Evolutionary conservation across 2,329 filamentous ascomycete species (phyloP), one percentile per base, ranked within the genome.

Genomic region (Didymella pinodella): DNA sequence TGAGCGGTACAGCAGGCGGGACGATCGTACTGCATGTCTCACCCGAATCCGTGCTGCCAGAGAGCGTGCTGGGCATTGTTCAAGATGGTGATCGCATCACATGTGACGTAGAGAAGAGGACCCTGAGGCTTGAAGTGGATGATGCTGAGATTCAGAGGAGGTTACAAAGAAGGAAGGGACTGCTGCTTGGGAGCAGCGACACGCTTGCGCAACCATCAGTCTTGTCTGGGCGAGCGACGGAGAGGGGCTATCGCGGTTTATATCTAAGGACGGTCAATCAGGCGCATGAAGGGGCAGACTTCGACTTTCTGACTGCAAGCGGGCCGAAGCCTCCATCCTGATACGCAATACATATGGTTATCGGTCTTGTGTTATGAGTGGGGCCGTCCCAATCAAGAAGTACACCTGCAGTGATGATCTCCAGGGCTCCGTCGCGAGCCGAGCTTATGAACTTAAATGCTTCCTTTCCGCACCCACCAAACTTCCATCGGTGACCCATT

Each of bases 221-320:
- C 2, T 14, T 54, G 38, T 50, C 56, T 25, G 46, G 54, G 26
- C 56, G 50, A 22, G 50, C 56, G 8, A 59, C 56, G 46, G 60
- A 59, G 65, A 80, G 86, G 65, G 86, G 86, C 0, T 89, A 88
- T 72, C 75, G 84, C 1, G 86, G 85, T 0, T 66, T 89, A 47
- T 89, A 87, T 68, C 81, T 86, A 79, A 76, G 84, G 6, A 79
- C 78, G 16, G 86, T 88, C 0, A 87, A 85, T 18, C 85, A 88
- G 70, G 86, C 86, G 0, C 80, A 88, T 61, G 66, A 80, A 2
- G 86, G 86, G 0, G 84, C 81, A 0, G 65, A 89, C 68, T 88
- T 89, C 74, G 85, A 85, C 61, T 88, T 89, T 57, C 71, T 89
- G 53, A 86, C 65, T 12, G 65, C 65, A 20, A 53, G 54, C 2